Evolutionary conservation across 2,329 filamentous ascomycete species (phyloP).

Genomic region (Alternaria ethzedia): DNA sequence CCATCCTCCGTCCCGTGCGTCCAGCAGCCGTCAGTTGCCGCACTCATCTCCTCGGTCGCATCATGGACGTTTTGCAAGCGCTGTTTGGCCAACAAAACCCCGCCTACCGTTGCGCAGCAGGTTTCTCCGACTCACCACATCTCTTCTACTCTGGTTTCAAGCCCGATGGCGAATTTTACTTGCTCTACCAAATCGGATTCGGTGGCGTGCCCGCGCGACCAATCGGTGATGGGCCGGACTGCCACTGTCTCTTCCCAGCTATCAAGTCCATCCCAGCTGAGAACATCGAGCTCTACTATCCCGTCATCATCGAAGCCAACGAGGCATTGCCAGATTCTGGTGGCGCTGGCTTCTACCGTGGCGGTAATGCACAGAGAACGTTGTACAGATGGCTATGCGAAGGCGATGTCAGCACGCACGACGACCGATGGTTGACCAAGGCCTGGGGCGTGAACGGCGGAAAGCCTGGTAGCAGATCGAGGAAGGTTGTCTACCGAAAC

Average conservation of each 20-base stretch:
- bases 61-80: constrained; percentile 59
- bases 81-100: constrained; percentile 57
- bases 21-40: constrained; percentile 57
- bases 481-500: constrained; percentile 53
- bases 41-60: constrained; percentile 56
- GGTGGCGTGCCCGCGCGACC: constrained; percentile 58
- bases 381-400: constrained; percentile 55
- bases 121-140: constrained; percentile 59
- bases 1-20: constrained; percentile 55
- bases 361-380: constrained; percentile 58
- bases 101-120: constrained; percentile 56
- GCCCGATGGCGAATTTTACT: constrained; percentile 56
- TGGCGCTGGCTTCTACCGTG: constrained; percentile 56
- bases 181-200: constrained; percentile 60
- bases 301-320: constrained; percentile 57
- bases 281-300: constrained; percentile 57
- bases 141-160: constrained; percentile 60
- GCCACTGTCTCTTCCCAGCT: constrained; percentile 59
- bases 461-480: constrained; percentile 52
- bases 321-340: constrained; percentile 58
- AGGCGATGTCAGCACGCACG: constrained; percentile 57
- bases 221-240: constrained; percentile 57
- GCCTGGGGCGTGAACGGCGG: constrained; percentile 59
- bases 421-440: constrained; percentile 59
- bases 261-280: constrained; percentile 60